Base-by-base conservation (phyloP, 345 rosid genomes). In the Citrus cavaleriei region DNA sequence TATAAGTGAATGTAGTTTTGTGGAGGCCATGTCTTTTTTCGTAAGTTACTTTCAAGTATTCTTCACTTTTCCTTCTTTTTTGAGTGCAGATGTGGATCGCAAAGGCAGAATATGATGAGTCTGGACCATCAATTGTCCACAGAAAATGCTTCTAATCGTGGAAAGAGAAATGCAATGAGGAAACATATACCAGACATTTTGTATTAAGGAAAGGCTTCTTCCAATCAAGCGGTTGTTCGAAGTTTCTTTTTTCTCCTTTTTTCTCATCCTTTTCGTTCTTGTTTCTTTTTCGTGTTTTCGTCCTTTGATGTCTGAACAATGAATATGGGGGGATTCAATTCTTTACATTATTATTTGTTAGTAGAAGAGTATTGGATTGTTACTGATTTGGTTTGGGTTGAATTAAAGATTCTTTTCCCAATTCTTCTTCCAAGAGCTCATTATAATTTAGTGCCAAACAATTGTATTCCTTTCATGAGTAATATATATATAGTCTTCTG, bases 51-150 rank as follows among this genome's bases (percentile, higher is more conserved):
- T 59, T 25, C 1, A 27, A 74, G 42, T 30, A 22, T 64, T 30
- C 46, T 61, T 80, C 75, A 72, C 21, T 42, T 13, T 75, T 79
- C 21, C 27, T 70, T 67, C 37, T n/a, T 70, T 75, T 74, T 72
- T 28, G 80, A 55, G 79, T 86, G 91, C 88, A 90, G 91, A 90
- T 90, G 93, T 88, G 93, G 91, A 90, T 87, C 74, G 85, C 91
- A 28, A 90, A 90, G 89, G 91, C 93, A 6, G 93, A 90, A 60
- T 88, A 88, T 62, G 91, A 90, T 57, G 93, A 90, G 76, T 87
- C 91, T 0, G 93, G 93, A 54, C 91, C 93, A 73, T 85, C 91
- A 54, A 88, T 90, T 81, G 91, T 90, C 62, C 93, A 90, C 85
- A 87, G 93, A 87, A 90, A 90, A 84, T 90, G 93, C 87, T 90